Conservation (phyloP, 768 basidiomycete species). For the Podaxis mareebaensis region DNA sequence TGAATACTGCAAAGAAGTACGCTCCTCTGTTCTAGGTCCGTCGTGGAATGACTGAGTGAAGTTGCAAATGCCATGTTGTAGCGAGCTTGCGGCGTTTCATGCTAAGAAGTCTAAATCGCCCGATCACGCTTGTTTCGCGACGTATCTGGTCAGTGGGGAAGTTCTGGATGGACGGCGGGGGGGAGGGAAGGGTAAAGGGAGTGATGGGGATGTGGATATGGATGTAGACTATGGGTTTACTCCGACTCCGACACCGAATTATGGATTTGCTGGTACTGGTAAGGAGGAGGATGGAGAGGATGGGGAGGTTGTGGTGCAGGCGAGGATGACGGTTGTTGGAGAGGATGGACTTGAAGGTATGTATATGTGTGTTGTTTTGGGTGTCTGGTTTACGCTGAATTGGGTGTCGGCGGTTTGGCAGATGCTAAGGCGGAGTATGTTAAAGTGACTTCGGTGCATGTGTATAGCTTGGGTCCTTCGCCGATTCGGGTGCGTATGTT, state of each 20-base stretch:
- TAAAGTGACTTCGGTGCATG: conserved; percentile 54
- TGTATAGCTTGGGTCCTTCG: conserved; percentile 75
- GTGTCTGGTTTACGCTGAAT: neutral
- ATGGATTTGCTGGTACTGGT: neutral
- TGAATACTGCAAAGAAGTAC: conserved; percentile 79
- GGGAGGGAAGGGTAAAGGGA: neutral
- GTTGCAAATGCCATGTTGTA: conserved; percentile 25
- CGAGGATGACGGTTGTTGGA: conserved; percentile 57
- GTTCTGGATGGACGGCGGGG: conserved; percentile 15
- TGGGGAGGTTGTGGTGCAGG: conserved; percentile 34
- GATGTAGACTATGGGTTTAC: conserved; percentile 38
- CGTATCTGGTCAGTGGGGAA: conserved; percentile 70
- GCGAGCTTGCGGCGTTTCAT: conserved; percentile 65
- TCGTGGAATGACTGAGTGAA: neutral
- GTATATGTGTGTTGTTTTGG: conserved; percentile 21
- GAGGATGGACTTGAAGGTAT: conserved; percentile 67
- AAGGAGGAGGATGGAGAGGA: conserved; percentile 27
- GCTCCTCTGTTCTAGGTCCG: conserved; percentile 14
- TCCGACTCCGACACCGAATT: conserved; percentile 12
- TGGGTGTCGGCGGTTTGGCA: conserved; percentile 25
- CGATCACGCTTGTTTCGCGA: conserved; percentile 54
- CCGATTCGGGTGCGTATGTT: conserved; percentile 53
- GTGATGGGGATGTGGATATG: conserved; percentile 18
- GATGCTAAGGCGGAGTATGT: conserved; percentile 55
- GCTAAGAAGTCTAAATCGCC: conserved; percentile 39